A percentile compares a stretch with the other conserved stretches of the same genome.
phyloP scores from a whole-genome alignment of 2,329 filamentous ascomycete genomes.

The Sarocladium kiliense region DNA sequence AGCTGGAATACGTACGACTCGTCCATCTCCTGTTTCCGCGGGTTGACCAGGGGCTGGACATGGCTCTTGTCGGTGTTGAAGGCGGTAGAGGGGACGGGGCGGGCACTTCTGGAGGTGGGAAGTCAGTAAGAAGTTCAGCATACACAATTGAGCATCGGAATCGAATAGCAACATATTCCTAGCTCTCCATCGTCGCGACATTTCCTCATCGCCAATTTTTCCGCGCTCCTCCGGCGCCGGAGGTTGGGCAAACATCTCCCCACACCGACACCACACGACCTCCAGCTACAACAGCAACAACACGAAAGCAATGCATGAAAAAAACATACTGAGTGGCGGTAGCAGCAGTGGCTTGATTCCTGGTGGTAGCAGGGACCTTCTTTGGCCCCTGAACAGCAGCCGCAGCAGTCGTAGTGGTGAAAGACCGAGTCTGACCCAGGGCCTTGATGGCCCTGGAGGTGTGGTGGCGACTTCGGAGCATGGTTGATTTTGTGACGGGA shows the following conservation, averaged over 20 bases:
- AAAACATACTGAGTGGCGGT: constrained; percentile 48
- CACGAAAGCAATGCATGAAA: constrained; percentile 8
- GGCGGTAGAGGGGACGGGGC: constrained; percentile 58
- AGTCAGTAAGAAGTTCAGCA: constrained; percentile 11
- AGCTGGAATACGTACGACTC: constrained; percentile 61
- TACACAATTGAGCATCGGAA: not conserved
- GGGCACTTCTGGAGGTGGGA: constrained; percentile 28
- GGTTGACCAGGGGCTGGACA: constrained; percentile 64
- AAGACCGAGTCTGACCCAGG: constrained; percentile 32
- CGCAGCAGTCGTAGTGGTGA: constrained; percentile 34
- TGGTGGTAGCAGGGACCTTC: constrained; percentile 35
- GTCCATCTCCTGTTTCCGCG: constrained; percentile 61
- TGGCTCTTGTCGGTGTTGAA: constrained; percentile 53
- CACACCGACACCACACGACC: not conserved
- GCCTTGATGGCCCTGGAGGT: constrained; percentile 42
- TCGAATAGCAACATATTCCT: not conserved
- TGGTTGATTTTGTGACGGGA: constrained; percentile 18
- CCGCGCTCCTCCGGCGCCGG: constrained; percentile 4
- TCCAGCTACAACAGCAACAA: not conserved
- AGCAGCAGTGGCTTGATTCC: constrained; percentile 45
- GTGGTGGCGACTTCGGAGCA: constrained; percentile 43
- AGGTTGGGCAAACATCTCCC: constrained; percentile 1
- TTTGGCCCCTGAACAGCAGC: constrained; percentile 30
- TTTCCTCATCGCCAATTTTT: not conserved
- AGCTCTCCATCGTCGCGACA: not conserved